These are phyloP conservation scores for Seiridium unicorne DNA, from an alignment of 2,329 filamentous ascomycete genomes.

Conservation along the genomic window DNA sequence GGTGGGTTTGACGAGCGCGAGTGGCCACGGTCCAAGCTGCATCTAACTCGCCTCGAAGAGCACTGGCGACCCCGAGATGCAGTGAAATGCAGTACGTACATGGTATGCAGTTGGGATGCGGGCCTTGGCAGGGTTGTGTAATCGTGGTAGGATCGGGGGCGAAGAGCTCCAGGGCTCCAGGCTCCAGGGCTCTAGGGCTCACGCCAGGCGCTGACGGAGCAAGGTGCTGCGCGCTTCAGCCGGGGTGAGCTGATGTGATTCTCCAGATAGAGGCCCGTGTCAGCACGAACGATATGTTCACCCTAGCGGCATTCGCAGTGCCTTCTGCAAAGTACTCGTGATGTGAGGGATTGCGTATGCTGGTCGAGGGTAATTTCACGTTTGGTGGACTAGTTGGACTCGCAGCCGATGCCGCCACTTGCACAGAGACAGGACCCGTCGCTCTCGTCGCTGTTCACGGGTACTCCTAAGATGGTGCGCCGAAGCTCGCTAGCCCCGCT, in stretches of 20 bases:
- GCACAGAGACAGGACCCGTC: too few relatives aligned
- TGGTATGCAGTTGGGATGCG: background rate
- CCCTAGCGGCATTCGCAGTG: background rate
- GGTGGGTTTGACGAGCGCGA: too few relatives aligned
- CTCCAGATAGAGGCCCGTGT: too few relatives aligned
- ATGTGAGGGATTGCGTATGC: conserved; percentile 5
- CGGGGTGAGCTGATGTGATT: too few relatives aligned
- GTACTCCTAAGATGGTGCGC: background rate
- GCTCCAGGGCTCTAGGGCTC: too few relatives aligned
- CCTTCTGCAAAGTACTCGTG: background rate
- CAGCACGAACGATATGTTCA: background rate
- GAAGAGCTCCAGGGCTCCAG: background rate
- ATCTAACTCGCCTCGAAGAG: background rate
- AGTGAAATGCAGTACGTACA: background rate
- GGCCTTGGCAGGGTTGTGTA: background rate
- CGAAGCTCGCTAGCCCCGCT: background rate
- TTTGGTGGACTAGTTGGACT: background rate
- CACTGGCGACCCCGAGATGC: background rate
- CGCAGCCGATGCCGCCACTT: background rate
- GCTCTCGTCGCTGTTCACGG: background rate
- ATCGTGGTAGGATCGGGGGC: background rate
- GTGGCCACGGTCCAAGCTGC: too few relatives aligned
- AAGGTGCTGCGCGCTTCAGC: background rate
- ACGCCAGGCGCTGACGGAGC: background rate
- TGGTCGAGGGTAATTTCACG: conserved; percentile 3